Percentiles rank a stretch among this genome's conserved stretches.
Conservation (phyloP, 331 rosid genomes). For the Stylosanthes scabra region DNA sequence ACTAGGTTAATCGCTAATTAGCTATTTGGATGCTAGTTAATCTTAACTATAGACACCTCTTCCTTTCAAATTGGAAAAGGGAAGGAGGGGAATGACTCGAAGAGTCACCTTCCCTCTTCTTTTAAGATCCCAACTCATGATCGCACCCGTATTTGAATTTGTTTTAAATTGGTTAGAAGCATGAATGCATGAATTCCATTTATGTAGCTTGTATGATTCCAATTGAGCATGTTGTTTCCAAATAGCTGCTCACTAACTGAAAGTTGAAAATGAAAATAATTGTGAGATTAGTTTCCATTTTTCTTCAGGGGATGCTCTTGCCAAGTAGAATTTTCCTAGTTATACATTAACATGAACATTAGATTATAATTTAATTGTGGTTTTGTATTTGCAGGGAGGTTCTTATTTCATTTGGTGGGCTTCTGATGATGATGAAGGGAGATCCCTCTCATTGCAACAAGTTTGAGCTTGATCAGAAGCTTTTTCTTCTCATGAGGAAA, state of each 20-base stretch:
- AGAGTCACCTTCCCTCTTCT: no score
- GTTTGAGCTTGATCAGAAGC: slow-evolving; percentile 82
- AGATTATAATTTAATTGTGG: slow-evolving; percentile 13
- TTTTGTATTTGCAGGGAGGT: slow-evolving; percentile 58
- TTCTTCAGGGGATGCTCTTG: background rate
- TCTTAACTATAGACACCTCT: background rate
- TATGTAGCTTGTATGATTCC: background rate
- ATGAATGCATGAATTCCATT: slow-evolving; percentile 6
- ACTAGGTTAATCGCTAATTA: background rate
- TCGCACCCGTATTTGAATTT: background rate
- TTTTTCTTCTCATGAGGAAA: slow-evolving; percentile 80
- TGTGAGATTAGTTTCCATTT: background rate
- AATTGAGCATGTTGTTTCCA: slow-evolving; percentile 4
- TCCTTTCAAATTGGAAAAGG: background rate
- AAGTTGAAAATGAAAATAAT: background rate
- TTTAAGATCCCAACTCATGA: no score
- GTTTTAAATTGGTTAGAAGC: slow-evolving; percentile 8
- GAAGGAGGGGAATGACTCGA: no score
- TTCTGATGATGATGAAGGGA: slow-evolving; percentile 80
- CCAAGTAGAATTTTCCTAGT: background rate
- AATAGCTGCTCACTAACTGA: background rate
- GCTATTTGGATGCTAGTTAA: slow-evolving; percentile 6
- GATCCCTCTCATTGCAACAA: slow-evolving; percentile 88
- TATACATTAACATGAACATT: slow-evolving; percentile 21
- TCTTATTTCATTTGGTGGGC: slow-evolving; percentile 83